Conservation (phyloP, 148 eudicot species). For the Rhododendron simsii region DNA sequence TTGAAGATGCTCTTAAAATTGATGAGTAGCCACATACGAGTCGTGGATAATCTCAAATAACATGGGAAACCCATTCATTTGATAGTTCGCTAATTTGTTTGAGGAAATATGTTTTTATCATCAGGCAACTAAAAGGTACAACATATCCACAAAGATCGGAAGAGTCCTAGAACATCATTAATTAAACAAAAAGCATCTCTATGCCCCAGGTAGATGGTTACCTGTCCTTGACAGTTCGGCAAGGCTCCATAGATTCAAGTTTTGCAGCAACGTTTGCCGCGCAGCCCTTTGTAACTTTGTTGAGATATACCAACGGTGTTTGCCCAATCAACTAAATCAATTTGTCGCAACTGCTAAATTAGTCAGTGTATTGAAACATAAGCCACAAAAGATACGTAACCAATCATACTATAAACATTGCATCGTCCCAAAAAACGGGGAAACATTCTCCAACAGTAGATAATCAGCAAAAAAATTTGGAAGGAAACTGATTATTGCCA, state of each 20-base stretch:
- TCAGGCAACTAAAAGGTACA: background rate
- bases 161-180: background rate
- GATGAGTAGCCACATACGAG: background rate
- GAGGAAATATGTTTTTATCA: background rate
- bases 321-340: slow-evolving; percentile 61
- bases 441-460: background rate
- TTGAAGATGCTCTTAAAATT: background rate
- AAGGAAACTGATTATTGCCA: background rate
- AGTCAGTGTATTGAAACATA: slow-evolving; percentile 10
- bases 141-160: background rate
- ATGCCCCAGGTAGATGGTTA: slow-evolving; percentile 10
- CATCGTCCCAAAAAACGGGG: background rate
- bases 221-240: slow-evolving; percentile 78
- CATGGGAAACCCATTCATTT: background rate
- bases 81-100: background rate
- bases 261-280: slow-evolving; percentile 72
- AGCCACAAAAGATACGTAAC: background rate
- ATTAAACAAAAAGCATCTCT: background rate
- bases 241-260: slow-evolving; percentile 75
- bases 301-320: slow-evolving; percentile 81
- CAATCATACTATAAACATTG: background rate
- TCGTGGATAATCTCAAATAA: background rate
- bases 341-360: slow-evolving; percentile 13
- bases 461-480: background rate
- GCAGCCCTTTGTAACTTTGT: slow-evolving; percentile 60